phyloP scores from a whole-genome alignment of 495 filamentous ascomycete genomes.

The Lentithecium fluviatile region DNA sequence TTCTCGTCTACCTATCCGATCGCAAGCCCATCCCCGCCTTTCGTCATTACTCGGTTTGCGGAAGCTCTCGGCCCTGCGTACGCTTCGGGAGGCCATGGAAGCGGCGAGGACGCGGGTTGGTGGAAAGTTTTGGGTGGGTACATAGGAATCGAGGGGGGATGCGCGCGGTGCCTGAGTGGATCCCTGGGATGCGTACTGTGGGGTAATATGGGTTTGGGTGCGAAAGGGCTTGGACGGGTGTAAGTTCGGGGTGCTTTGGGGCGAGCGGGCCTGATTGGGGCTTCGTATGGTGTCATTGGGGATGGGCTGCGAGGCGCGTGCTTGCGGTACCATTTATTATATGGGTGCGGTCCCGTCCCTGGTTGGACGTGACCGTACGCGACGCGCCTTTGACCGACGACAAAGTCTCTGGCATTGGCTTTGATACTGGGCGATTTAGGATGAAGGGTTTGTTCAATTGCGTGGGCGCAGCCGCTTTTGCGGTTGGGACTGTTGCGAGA shows the following conservation, averaged over 20 bases:
- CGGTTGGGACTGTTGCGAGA: slow-evolving; percentile 28
- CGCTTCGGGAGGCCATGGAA: too few relatives aligned
- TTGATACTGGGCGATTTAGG: too few relatives aligned
- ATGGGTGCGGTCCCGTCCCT: not conserved
- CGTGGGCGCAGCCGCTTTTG: slow-evolving; percentile 26
- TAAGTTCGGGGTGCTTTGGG: not conserved
- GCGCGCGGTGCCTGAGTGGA: too few relatives aligned
- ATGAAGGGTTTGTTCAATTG: slow-evolving; percentile 25
- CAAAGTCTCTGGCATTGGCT: not conserved
- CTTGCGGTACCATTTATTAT: not conserved
- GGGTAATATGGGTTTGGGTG: too few relatives aligned
- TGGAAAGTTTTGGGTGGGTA: too few relatives aligned
- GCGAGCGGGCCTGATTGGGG: not conserved
- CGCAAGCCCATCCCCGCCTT: too few relatives aligned
- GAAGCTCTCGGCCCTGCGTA: too few relatives aligned
- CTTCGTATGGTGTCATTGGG: slow-evolving; percentile 13
- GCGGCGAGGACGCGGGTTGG: too few relatives aligned
- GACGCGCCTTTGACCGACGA: not conserved
- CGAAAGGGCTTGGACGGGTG: not conserved
- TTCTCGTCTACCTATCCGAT: too few relatives aligned
- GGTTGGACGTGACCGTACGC: not conserved
- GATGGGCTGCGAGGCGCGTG: not conserved
- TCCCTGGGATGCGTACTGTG: too few relatives aligned
- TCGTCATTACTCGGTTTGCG: too few relatives aligned
- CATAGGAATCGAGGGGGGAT: too few relatives aligned